These are phyloP conservation scores for Lactuca saligna DNA, from an alignment of 129 eudicot genomes.

Conservation along the genomic window DNA sequence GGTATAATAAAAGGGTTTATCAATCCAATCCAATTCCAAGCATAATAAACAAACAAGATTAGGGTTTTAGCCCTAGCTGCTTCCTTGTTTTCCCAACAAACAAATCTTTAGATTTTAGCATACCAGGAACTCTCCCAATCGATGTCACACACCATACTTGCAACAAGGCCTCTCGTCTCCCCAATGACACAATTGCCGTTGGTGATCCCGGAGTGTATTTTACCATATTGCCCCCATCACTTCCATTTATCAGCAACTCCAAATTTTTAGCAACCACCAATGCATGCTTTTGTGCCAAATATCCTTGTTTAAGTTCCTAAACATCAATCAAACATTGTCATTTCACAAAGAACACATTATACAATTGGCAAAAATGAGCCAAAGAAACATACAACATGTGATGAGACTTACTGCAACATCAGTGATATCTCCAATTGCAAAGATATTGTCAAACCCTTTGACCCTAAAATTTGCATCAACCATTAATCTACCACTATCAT, in stretches of 20 bases:
- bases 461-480: slow-evolving; percentile 60
- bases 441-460: slow-evolving; percentile 53
- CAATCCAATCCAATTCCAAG: not conserved
- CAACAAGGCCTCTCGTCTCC: slow-evolving; percentile 54
- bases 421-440: slow-evolving; percentile 76
- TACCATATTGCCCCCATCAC: slow-evolving; percentile 35
- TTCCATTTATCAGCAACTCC: slow-evolving; percentile 43
- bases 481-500: slow-evolving; percentile 54
- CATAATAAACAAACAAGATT: slow-evolving; percentile 5
- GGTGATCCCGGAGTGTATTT: slow-evolving; percentile 50
- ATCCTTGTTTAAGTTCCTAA: slow-evolving; percentile 83
- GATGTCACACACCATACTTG: slow-evolving; percentile 46
- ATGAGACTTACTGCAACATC: slow-evolving; percentile 50
- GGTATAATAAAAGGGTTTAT: slow-evolving; percentile 5
- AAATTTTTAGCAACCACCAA: slow-evolving; percentile 50
- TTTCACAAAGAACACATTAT: no score
- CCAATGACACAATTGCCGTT: slow-evolving; percentile 61
- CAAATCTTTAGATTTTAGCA: slow-evolving; percentile 71
- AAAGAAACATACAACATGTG: slow-evolving; percentile 13
- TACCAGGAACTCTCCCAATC: slow-evolving; percentile 62
- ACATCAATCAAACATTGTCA: not conserved
- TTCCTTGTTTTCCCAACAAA: slow-evolving; percentile 69
- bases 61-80: slow-evolving; percentile 52
- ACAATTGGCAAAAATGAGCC: no score
- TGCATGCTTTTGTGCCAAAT: slow-evolving; percentile 60